Evolutionary conservation across 805 yeast genomes (phyloP).

Genomic region (Cyberlindnera americana): DNA sequence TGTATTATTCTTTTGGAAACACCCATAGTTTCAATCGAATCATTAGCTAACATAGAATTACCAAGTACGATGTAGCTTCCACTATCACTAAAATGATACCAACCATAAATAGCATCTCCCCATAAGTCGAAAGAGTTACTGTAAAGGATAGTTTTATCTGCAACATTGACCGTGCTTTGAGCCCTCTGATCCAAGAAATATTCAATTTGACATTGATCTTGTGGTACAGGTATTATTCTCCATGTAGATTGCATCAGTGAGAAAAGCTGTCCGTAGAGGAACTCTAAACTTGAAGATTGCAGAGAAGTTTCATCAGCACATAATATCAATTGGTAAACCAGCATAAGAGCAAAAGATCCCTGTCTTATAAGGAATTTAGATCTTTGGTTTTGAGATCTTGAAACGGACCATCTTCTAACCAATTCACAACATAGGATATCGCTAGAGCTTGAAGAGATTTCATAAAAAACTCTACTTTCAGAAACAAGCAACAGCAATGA

Average conservation of each 20-base stretch:
- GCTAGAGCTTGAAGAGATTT: not conserved
- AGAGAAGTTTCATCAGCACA: constrained; percentile 10
- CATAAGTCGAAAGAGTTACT: not conserved
- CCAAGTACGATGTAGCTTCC: not conserved
- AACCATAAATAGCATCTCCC: not conserved
- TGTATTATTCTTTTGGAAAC: too few species aligned
- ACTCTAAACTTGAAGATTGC: constrained; percentile 13
- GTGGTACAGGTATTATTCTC: not conserved
- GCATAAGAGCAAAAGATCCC: constrained; percentile 1
- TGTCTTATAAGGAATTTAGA: not conserved
- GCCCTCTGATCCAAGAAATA: too few species aligned
- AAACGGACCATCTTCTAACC: not conserved
- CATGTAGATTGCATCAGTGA: not conserved
- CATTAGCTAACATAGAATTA: too few species aligned
- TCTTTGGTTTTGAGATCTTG: not conserved
- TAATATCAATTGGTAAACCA: constrained; percentile 16
- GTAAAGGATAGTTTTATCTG: not conserved
- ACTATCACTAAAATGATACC: not conserved
- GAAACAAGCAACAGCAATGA: constrained; percentile 2
- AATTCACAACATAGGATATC: not conserved
- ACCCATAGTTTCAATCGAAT: too few species aligned
- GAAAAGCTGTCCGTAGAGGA: constrained; percentile 8
- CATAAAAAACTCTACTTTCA: not conserved
- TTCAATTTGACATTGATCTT: too few species aligned
- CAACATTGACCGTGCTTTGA: too few species aligned